Evolutionary conservation across 2,329 filamentous ascomycete species (phyloP).

Genomic region (Scedosporium apiospermum): DNA sequence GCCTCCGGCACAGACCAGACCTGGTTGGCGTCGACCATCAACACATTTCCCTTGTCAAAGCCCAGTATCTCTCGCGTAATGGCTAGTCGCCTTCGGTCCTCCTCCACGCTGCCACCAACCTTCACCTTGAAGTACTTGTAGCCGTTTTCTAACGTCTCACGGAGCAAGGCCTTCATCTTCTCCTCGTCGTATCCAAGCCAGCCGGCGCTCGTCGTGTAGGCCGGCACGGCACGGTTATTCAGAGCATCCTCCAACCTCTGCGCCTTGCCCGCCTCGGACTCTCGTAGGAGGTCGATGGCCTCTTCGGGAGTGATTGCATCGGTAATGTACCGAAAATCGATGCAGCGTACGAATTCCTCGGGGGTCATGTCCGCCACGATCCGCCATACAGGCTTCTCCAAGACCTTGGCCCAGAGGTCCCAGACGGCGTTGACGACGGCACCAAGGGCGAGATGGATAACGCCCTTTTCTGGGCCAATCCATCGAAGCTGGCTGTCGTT

Average conservation of each 20-base stretch:
- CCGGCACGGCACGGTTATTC: constrained; percentile 66
- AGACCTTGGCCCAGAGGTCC: constrained; percentile 88
- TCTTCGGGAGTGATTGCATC: constrained; percentile 86
- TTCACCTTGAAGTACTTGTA: constrained; percentile 89
- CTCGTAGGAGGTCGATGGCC: constrained; percentile 61
- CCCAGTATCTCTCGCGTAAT: constrained; percentile 76
- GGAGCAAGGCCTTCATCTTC: constrained; percentile 68
- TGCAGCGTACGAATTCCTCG: constrained; percentile 76
- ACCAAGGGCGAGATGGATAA: constrained; percentile 84
- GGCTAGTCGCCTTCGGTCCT: constrained; percentile 58
- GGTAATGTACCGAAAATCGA: constrained; percentile 92
- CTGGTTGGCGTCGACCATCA: constrained; percentile 94
- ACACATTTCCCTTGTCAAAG: constrained; percentile 70
- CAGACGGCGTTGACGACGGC: constrained; percentile 86
- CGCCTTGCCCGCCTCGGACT: constrained; percentile 57
- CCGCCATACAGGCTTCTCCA: constrained; percentile 82
- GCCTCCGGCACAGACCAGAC: constrained; percentile 87
- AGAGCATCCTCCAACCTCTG: constrained; percentile 66
- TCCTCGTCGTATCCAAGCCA: constrained; percentile 89
- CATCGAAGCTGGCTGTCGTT: constrained; percentile 83
- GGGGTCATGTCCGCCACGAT: constrained; percentile 86
- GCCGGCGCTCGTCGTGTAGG: constrained; percentile 82
- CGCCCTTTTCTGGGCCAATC: constrained; percentile 91
- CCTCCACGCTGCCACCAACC: constrained; percentile 64
- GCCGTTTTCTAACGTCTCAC: constrained; percentile 65